phyloP scores from a whole-genome alignment of 2,329 filamentous ascomycete species.

The Cladosporium colombiae region DNA sequence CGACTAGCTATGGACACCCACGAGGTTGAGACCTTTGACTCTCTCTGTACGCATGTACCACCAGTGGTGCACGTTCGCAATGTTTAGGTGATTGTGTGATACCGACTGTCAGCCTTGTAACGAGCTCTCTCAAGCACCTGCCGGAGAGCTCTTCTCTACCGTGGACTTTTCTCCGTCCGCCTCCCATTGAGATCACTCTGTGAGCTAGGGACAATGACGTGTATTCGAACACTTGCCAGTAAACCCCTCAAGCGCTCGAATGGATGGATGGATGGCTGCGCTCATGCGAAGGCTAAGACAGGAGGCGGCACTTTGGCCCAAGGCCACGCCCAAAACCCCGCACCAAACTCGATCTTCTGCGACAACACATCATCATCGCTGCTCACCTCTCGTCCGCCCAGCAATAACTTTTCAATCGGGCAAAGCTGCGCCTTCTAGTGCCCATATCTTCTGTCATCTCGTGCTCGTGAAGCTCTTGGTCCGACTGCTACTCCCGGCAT shows the following conservation, averaged over 20 bases:
- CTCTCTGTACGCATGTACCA: neutral
- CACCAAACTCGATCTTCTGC: slow-evolving; percentile 9
- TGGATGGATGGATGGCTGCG: slow-evolving; percentile 4
- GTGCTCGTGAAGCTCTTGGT: slow-evolving; percentile 13
- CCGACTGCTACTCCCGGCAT: slow-evolving; percentile 6
- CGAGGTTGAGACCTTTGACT: neutral
- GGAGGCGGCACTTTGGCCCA: slow-evolving; percentile 1
- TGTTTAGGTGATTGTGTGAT: neutral
- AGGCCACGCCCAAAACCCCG: slow-evolving; percentile 5
- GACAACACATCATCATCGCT: neutral
- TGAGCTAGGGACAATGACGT: slow-evolving; percentile 1
- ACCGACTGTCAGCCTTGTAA: neutral
- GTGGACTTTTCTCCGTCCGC: neutral
- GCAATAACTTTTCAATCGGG: neutral
- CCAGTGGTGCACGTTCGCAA: neutral
- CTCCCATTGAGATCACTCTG: neutral
- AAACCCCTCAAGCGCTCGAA: slow-evolving; percentile 9
- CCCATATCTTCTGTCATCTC: slow-evolving; percentile 3
- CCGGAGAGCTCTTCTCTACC: neutral
- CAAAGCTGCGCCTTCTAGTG: slow-evolving; percentile 2
- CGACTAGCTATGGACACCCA: neutral
- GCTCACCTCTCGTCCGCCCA: neutral
- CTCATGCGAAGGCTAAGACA: slow-evolving; percentile 3
- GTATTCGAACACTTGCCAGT: neutral
- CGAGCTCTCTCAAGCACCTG: neutral